Evolutionary conservation across 306 rosid species (phyloP), one percentile per base, ranked within the genome.

Genomic region (Citrullus mucosospermus): DNA sequence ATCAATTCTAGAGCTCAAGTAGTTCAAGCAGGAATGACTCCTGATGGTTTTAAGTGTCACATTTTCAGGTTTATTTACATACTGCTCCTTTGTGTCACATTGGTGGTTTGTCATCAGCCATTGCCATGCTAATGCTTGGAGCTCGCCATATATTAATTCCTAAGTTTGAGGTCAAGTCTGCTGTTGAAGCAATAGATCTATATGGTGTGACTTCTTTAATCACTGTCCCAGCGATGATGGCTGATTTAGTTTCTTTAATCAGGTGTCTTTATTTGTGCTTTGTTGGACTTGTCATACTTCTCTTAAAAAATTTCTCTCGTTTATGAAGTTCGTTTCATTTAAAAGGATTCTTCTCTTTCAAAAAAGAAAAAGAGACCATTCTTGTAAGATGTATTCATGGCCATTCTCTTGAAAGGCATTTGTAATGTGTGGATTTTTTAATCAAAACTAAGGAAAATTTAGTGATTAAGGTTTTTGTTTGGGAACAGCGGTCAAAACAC

Each of bases 211-310:
- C 98, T 76, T 87, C 97, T 85, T 84, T 92, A 51, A 95, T 95
- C 83, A 89, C 97, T 16, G 98, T 95, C 77, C 97, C 98, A 56
- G 91, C 97, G 75, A 92, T 95, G 56, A 91, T 95, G 96, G 86
- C 91, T 51, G 86, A 90, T 79, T 36, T 95, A 65, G 82, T 87
- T 77, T 75, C 85, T 59, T 46, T 82, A 18, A 28, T 89, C 83
- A 88, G 97, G 99, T 92, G 84, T 57, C 58, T 48, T 28, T 72
- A 72, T 50, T 50, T 72, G 60, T 72, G 43, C 77, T 72, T 72
- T 72, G 60, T 72, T 7, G 77, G 54, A 48, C 60, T 72, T 50
- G 43, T 50, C 22, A 39, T 48, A 15, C 43, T 71, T 25, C 22
- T 51, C 38, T 71, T 39, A 20, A n/a, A 46, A n/a, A 10, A 10